A percentile compares a stretch with the other conserved stretches of the same genome.
Conservation (phyloP, 2,329 filamentous ascomycete genomes). For the Penicillium fuscoglaucum region DNA sequence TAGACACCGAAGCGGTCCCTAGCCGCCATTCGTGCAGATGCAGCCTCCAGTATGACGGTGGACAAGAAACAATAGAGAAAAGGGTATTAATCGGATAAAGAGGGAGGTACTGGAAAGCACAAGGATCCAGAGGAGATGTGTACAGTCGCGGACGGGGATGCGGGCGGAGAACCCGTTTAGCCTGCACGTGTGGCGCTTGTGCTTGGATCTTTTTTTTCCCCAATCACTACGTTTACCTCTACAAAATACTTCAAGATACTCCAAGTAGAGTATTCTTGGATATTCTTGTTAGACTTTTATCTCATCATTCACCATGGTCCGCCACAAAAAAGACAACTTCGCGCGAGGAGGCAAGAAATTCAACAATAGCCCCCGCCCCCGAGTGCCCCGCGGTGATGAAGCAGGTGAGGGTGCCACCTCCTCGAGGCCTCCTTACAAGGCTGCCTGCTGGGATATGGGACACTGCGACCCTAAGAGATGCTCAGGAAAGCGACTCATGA, state of each 20-base stretch:
- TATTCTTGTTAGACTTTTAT: not conserved
- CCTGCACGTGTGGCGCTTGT: conserved; percentile 32
- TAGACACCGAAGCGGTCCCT: conserved; percentile 89
- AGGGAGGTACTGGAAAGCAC: conserved; percentile 9
- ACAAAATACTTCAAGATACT: not conserved
- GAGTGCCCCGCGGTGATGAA: conserved; percentile 47
- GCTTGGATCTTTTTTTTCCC: conserved; percentile 16
- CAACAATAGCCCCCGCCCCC: conserved; percentile 59
- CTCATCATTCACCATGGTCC: conserved; percentile 64
- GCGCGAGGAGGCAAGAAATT: conserved; percentile 71
- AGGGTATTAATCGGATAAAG: conserved; percentile 6
- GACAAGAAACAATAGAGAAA: conserved; percentile 9
- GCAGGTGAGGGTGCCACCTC: conserved; percentile 36
- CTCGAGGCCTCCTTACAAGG: conserved; percentile 67
- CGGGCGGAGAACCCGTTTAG: conserved; percentile 24
- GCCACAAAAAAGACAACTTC: conserved; percentile 89
- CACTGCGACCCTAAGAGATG: conserved; percentile 97
- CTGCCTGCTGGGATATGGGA: conserved; percentile 95
- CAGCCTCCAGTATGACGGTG: conserved; percentile 74
- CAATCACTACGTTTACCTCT: conserved; percentile 2
- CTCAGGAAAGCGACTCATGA: conserved; percentile 92
- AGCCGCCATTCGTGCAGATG: conserved; percentile 90
- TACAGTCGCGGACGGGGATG: conserved; percentile 19
- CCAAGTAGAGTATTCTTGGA: not conserved
- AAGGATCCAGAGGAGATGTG: conserved; percentile 16